phyloP scores from a whole-genome alignment of 2,329 filamentous ascomycete species.

The Aspergillus calidoustus region DNA sequence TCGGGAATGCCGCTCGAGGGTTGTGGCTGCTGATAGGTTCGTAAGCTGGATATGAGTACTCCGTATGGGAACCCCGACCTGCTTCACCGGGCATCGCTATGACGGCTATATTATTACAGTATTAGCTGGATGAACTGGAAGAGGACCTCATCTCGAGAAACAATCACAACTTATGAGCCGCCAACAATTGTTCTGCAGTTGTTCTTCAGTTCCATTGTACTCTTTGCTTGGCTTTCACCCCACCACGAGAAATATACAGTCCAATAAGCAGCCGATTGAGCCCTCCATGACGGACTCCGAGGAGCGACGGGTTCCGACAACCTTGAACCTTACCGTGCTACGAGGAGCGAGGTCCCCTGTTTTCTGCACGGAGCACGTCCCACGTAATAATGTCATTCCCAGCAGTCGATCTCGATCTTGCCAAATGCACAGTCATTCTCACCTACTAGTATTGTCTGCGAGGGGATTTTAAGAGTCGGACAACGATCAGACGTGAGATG shows the following conservation, averaged over 20 bases:
- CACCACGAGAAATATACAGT: neutral
- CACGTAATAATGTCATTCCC: neutral
- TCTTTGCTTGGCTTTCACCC: neutral
- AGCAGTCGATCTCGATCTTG: neutral
- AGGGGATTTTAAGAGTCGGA: neutral
- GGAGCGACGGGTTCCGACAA: neutral
- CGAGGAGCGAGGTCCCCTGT: neutral
- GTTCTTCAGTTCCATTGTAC: neutral
- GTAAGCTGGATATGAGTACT: too few species aligned
- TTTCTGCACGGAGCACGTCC: neutral
- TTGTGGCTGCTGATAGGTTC: neutral
- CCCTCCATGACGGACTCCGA: conserved; percentile 16
- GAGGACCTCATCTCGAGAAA: neutral
- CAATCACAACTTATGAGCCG: neutral
- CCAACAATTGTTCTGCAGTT: neutral
- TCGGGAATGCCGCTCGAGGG: neutral
- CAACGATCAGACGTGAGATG: neutral
- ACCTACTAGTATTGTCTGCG: neutral
- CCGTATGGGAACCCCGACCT: neutral
- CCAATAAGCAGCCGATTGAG: conserved; percentile 2
- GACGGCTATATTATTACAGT: too few species aligned
- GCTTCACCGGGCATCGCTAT: neutral
- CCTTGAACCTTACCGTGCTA: neutral
- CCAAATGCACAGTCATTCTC: neutral
- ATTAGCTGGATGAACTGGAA: neutral